Conservation (phyloP, 257 asterid species). For the Forsythia viridissima region DNA sequence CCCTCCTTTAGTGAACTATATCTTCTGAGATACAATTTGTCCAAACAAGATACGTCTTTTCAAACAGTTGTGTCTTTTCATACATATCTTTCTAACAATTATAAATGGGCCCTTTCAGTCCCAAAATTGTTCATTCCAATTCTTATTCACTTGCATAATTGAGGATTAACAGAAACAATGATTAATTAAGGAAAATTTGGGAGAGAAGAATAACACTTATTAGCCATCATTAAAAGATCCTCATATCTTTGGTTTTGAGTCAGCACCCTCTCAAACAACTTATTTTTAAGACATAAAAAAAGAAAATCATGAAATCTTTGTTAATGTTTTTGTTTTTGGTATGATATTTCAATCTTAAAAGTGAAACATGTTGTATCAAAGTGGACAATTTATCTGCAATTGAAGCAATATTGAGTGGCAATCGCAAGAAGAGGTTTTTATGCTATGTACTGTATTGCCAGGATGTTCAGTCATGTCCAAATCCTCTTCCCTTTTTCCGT, state of each 20-base stretch:
- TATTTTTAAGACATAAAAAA: background rate
- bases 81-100: no score
- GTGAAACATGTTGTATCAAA: background rate
- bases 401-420: slow-evolving; percentile 3
- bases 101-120: no score
- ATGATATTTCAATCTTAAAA: background rate
- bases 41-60: no score
- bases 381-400: background rate
- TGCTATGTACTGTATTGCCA: slow-evolving; percentile 30
- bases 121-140: no score
- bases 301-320: background rate
- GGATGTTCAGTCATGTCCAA: slow-evolving; percentile 44
- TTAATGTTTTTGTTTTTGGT: background rate
- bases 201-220: background rate
- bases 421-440: slow-evolving; percentile 35
- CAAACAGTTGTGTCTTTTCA: no score
- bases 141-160: background rate
- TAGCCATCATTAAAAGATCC: no score
- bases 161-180: background rate
- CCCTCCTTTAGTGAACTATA: no score
- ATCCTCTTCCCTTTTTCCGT: slow-evolving; percentile 27
- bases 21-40: no score
- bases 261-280: background rate
- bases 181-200: background rate
- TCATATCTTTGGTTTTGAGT: background rate